These are phyloP conservation scores for Chaetomium globosum DNA, from an alignment of 2,329 filamentous ascomycete species.

Conservation along the genomic window DNA sequence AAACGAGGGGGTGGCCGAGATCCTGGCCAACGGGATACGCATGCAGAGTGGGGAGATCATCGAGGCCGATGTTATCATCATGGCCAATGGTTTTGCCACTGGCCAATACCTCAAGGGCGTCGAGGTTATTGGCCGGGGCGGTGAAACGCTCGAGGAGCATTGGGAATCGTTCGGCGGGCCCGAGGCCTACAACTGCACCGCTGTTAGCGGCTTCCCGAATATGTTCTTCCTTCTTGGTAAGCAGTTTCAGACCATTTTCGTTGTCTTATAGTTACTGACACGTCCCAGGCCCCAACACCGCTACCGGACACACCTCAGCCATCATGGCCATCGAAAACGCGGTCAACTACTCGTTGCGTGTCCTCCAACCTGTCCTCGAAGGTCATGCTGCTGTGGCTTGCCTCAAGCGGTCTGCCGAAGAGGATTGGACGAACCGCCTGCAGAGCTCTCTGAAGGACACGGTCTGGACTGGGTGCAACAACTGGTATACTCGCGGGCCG, in stretches of 20 bases:
- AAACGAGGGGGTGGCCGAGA: slow-evolving; percentile 51
- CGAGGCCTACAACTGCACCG: slow-evolving; percentile 62
- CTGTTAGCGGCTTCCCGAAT: slow-evolving; percentile 64
- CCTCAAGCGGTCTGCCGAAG: slow-evolving; percentile 44
- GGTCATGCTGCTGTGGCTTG: slow-evolving; percentile 41
- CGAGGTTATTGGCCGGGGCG: slow-evolving; percentile 54
- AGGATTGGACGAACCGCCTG: slow-evolving; percentile 40
- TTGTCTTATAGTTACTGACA: not conserved
- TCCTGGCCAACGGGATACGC: slow-evolving; percentile 49
- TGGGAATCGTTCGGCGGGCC: slow-evolving; percentile 63
- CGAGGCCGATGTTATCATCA: slow-evolving; percentile 61
- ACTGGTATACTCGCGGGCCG: slow-evolving; percentile 43
- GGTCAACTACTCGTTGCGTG: slow-evolving; percentile 60
- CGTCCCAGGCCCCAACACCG: slow-evolving; percentile 58
- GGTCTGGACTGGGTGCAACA: slow-evolving; percentile 44
- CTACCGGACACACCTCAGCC: slow-evolving; percentile 58
- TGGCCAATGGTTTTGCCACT: slow-evolving; percentile 64
- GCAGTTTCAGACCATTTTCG: slow-evolving; percentile 12
- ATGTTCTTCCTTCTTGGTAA: slow-evolving; percentile 63
- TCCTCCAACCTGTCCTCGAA: slow-evolving; percentile 55
- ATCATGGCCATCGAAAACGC: slow-evolving; percentile 60
- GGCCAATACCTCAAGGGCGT: slow-evolving; percentile 57
- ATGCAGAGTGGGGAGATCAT: slow-evolving; percentile 45
- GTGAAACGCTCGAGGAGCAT: slow-evolving; percentile 54
- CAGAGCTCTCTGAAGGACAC: slow-evolving; percentile 43